Evolutionary conservation across 1,284 basidiomycete species (phyloP), one percentile per base, ranked within the genome.

Genomic region (Cerrena zonata): DNA sequence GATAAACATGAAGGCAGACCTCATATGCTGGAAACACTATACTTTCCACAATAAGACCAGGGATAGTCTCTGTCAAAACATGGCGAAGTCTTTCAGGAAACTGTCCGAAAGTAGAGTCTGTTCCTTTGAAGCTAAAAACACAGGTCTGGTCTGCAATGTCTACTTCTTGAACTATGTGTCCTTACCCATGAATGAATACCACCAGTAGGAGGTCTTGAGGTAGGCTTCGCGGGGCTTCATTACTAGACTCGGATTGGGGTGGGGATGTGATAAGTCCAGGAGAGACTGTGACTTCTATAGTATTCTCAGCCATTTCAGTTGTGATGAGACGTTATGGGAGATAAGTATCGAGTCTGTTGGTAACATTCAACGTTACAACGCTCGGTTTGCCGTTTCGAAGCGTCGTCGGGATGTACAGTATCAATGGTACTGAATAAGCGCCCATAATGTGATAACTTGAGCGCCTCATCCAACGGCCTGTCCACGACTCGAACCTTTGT

Each of bases 11-110:
- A 22, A 52, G 49, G 39, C 75, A 58, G 52, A 89, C 91, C 74
- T 96, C 90, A 61, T 96, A 97, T 2, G 84, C 86, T 24, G 94
- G 94, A 64, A 96, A 97, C 4, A 93, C 76, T 12, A 86, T 69
- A 47, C 82, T 87, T 63, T 93, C 84, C 5, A 91, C 84, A 18
- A 65, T 62, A 1, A 83, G 67, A 49, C 78, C 67, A 4, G 66
- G 61, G 18, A 84, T 68, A 1, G 77, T 79, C 58, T 84, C 77
- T 1, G 78, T 67, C 3, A 96, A 73, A 36, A 94, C 72, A 62
- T 94, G 89, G 45, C 80, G 78, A 22, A 97, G 71, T 43, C 92
- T 78, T 56, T 79, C 70, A 0, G 90, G 91, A 55, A 92, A 93
- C 53, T 77, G 75, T 45, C 69, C 75, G 56, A 94, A 94, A 0